phyloP scores from a whole-genome alignment of 371 early-diverging fungal genomes.

The Nosema granulosis region DNA sequence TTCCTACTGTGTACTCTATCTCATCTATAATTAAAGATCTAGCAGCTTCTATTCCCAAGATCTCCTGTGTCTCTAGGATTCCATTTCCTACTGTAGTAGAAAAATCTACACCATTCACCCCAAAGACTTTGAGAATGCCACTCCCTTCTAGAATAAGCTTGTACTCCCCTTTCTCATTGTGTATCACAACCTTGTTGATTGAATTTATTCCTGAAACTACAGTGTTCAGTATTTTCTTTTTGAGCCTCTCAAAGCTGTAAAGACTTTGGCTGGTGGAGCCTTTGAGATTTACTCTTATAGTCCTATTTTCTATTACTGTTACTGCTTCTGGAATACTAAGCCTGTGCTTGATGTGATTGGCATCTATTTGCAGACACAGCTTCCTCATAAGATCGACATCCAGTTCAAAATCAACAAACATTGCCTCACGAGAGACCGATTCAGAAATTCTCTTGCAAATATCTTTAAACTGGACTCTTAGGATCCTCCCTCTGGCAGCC shows the following conservation, averaged over 20 bases:
- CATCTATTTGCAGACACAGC: slow-evolving; percentile 79
- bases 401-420: slow-evolving; percentile 72
- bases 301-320: slow-evolving; percentile 71
- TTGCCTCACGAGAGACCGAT: slow-evolving; percentile 3
- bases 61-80: slow-evolving; percentile 81
- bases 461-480: slow-evolving; percentile 79
- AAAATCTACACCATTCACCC: slow-evolving; percentile 70
- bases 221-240: slow-evolving; percentile 72
- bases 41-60: slow-evolving; percentile 94
- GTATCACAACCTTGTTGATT: slow-evolving; percentile 79
- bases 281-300: slow-evolving; percentile 72
- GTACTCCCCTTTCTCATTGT: slow-evolving; percentile 69
- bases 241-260: slow-evolving; percentile 73
- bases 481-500: slow-evolving; percentile 85
- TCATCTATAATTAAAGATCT: slow-evolving; percentile 73
- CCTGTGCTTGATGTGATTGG: slow-evolving; percentile 75
- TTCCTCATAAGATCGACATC: slow-evolving; percentile 69
- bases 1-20: slow-evolving; percentile 77
- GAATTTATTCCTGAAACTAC: slow-evolving; percentile 79
- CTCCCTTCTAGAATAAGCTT: slow-evolving; percentile 82
- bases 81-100: slow-evolving; percentile 78
- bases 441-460: slow-evolving; percentile 51
- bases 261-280: slow-evolving; percentile 70
- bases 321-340: slow-evolving; percentile 76
- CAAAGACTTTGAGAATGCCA: slow-evolving; percentile 83